A percentile compares a stretch with the other conserved stretches of the same genome.
These are phyloP conservation scores for Psidium guajava DNA, from an alignment of 345 rosid genomes.

Conservation along the genomic window DNA sequence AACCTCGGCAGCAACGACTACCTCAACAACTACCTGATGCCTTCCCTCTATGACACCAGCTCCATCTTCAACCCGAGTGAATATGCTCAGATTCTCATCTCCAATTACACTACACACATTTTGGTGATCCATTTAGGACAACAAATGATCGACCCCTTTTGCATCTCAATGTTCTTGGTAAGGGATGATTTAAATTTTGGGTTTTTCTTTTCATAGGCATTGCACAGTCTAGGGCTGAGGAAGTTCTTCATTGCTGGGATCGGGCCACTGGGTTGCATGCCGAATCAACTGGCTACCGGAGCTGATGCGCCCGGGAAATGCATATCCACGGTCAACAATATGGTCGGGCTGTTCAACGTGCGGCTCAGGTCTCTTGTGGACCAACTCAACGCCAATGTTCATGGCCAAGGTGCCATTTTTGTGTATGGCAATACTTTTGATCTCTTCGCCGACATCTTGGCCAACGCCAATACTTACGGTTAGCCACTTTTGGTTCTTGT, in stretches of 20 bases:
- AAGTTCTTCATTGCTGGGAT: slow-evolving; percentile 52
- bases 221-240: slow-evolving; percentile 47
- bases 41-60: slow-evolving; percentile 34
- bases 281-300: slow-evolving; percentile 37
- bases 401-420: slow-evolving; percentile 17
- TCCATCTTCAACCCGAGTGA: slow-evolving; percentile 33
- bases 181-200: neutral
- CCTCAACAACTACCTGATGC: slow-evolving; percentile 64
- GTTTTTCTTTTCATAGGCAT: slow-evolving; percentile 9
- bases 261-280: slow-evolving; percentile 64
- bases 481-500: neutral
- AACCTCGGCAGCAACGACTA: slow-evolving; percentile 74
- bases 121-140: slow-evolving; percentile 11
- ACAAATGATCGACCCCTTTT: neutral
- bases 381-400: slow-evolving; percentile 17
- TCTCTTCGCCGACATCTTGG: slow-evolving; percentile 26
- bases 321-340: slow-evolving; percentile 24
- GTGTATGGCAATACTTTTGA: slow-evolving; percentile 43
- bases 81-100: slow-evolving; percentile 48
- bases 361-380: slow-evolving; percentile 35
- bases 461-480: slow-evolving; percentile 27
- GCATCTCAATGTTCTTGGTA: neutral
- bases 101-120: slow-evolving; percentile 33
- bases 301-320: slow-evolving; percentile 29
- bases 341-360: slow-evolving; percentile 30